These are phyloP conservation scores for Begonia peltatifolia DNA, from an alignment of 306 rosid species.

Conservation along the genomic window DNA sequence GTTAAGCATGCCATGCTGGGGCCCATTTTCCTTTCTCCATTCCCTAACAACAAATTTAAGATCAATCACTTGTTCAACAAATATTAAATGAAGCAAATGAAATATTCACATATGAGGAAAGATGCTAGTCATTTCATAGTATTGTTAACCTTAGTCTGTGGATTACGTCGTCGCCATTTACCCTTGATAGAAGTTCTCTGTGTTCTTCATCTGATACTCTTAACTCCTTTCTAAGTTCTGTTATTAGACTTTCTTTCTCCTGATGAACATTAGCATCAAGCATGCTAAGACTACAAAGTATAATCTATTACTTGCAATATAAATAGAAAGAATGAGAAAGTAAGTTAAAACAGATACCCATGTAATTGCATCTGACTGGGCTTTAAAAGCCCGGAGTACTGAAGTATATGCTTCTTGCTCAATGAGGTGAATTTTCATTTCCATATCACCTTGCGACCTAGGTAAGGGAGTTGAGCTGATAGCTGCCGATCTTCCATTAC, in stretches of 20 bases:
- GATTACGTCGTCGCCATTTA: constrained; percentile 35
- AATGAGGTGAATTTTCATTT: constrained; percentile 33
- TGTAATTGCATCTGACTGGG: constrained; percentile 46
- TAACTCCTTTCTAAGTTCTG: constrained; percentile 40
- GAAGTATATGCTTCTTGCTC: constrained; percentile 46
- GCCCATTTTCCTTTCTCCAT: constrained; percentile 74
- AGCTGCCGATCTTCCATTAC: constrained; percentile 25
- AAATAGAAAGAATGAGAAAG: constrained; percentile 5
- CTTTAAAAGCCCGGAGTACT: constrained; percentile 40
- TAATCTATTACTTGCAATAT: too few species aligned
- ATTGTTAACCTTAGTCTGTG: constrained; percentile 25
- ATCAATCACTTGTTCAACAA: constrained; percentile 5
- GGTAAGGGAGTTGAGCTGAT: constrained; percentile 11
- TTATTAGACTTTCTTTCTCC: constrained; percentile 42
- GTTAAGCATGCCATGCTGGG: constrained; percentile 37
- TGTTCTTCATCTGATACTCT: constrained; percentile 46
- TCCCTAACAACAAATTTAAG: constrained; percentile 39
- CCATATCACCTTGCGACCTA: constrained; percentile 28
- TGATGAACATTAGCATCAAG: constrained; percentile 4
- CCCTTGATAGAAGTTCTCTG: constrained; percentile 36
- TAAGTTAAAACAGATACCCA: constrained; percentile 19
- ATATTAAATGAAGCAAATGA: background rate
- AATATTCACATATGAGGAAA: background rate
- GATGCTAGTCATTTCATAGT: background rate
- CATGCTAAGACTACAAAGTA: too few species aligned